phyloP scores from a whole-genome alignment of 495 filamentous ascomycete species.

The Trichodelitschia bisporula region DNA sequence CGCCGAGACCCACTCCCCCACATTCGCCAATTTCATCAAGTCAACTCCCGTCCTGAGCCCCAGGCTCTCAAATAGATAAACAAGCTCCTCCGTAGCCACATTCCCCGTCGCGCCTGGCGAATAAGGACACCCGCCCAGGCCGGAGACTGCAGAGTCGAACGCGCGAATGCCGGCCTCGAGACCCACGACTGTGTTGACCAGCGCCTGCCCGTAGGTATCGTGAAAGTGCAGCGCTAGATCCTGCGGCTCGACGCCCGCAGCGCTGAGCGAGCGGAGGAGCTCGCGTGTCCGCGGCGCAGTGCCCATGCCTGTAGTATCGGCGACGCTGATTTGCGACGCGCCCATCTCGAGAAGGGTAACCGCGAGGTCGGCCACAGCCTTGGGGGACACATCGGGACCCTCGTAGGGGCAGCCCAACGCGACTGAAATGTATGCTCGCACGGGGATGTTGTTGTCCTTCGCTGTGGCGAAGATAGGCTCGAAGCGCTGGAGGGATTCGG shows the following conservation, averaged over 20 bases:
- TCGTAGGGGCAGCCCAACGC: conserved; percentile 90
- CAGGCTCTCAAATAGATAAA: conserved; percentile 69
- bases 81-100: conserved; percentile 78
- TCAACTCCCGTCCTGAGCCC: conserved; percentile 76
- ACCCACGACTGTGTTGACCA: conserved; percentile 70
- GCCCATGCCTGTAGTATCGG: conserved; percentile 93
- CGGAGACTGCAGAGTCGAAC: conserved; percentile 77
- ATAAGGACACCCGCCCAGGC: conserved; percentile 84
- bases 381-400: conserved; percentile 54
- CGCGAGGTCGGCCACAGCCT: conserved; percentile 62
- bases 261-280: conserved; percentile 41
- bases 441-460: conserved; percentile 42
- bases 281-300: conserved; percentile 57
- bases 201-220: conserved; percentile 85
- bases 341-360: conserved; percentile 76
- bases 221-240: conserved; percentile 89
- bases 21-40: conserved; percentile 52
- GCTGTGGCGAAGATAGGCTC: conserved; percentile 48
- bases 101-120: conserved; percentile 89
- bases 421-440: conserved; percentile 87
- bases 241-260: conserved; percentile 51
- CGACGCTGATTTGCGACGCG: conserved; percentile 79
- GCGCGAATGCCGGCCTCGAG: conserved; percentile 71
- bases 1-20: conserved; percentile 72
- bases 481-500: conserved; percentile 55